Evolutionary conservation across 129 eudicot species (phyloP).

Genomic region (Flaveria robusta): DNA sequence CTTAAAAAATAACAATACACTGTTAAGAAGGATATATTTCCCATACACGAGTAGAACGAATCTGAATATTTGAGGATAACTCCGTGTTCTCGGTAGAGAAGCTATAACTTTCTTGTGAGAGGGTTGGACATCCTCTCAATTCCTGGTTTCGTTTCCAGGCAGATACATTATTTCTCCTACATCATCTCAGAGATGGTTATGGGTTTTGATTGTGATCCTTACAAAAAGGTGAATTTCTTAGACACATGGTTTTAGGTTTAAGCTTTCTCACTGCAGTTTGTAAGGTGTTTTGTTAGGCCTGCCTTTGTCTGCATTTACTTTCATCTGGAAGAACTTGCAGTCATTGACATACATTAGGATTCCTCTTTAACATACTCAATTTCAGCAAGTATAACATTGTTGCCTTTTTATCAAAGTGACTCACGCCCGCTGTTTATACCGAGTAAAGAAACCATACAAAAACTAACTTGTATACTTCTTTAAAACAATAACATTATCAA

Average conservation of each 20-base stretch:
- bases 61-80: neutral
- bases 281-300: neutral
- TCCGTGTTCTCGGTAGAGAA: slow-evolving; percentile 1
- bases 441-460: neutral
- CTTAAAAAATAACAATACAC: neutral
- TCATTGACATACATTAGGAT: neutral
- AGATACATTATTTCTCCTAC: neutral
- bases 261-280: slow-evolving; percentile 2
- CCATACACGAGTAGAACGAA: neutral
- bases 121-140: neutral
- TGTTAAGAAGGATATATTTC: too few relatives aligned
- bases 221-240: neutral
- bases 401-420: neutral
- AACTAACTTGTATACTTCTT: slow-evolving; percentile 10
- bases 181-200: neutral
- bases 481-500: neutral
- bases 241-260: neutral
- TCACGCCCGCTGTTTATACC: neutral
- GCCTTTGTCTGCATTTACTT: neutral
- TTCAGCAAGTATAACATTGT: neutral
- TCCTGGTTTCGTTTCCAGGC: neutral
- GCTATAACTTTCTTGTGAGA: neutral
- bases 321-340: slow-evolving; percentile 1
- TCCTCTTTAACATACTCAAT: slow-evolving; percentile 1
- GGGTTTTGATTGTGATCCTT: slow-evolving; percentile 4